Percentiles rank a stretch among this genome's conserved stretches.
These are phyloP conservation scores for Hypoxylon cercidicola DNA, from an alignment of 495 filamentous ascomycete species.

Conservation along the genomic window DNA sequence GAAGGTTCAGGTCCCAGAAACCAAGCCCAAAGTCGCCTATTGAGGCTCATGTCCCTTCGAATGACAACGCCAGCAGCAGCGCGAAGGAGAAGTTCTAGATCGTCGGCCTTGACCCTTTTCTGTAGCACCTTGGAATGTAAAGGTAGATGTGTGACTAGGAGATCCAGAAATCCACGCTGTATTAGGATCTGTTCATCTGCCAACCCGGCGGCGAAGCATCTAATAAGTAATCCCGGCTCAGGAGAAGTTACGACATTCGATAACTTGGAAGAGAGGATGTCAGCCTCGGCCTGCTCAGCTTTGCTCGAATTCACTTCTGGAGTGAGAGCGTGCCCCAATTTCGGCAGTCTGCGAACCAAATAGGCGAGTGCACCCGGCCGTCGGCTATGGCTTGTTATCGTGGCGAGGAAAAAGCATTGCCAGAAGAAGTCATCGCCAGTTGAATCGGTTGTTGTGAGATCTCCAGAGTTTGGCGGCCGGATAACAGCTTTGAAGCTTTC, in stretches of 20 bases:
- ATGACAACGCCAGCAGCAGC: conserved; percentile 86
- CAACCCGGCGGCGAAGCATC: conserved; percentile 92
- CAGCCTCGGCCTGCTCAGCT: conserved; percentile 34
- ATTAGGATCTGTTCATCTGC: conserved; percentile 89
- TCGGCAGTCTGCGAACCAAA: conserved; percentile 80
- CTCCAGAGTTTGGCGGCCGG: conserved; percentile 57
- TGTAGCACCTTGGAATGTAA: conserved; percentile 87
- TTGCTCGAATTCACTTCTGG: conserved; percentile 37
- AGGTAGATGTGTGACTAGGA: conserved; percentile 90
- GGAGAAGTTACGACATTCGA: conserved; percentile 85
- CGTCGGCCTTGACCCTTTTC: conserved; percentile 70
- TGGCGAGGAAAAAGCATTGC: conserved; percentile 96
- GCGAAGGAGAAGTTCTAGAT: conserved; percentile 81
- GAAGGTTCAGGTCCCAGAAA: conserved; percentile 83
- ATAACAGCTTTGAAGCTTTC: conserved; percentile 80
- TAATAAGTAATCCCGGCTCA: conserved; percentile 88
- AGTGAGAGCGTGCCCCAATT: conserved; percentile 61
- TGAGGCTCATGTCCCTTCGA: conserved; percentile 94
- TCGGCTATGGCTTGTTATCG: conserved; percentile 85
- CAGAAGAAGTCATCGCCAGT: conserved; percentile 90
- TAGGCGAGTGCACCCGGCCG: conserved; percentile 89
- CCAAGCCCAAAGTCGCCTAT: conserved; percentile 96
- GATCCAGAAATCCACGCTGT: conserved; percentile 91
- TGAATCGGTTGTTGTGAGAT: conserved; percentile 62
- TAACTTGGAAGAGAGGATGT: conserved; percentile 53